A percentile compares a stretch with the other conserved stretches of the same genome.
phyloP scores from a whole-genome alignment of 805 yeast genomes.

The Metschnikowia chrysomelidarum region DNA sequence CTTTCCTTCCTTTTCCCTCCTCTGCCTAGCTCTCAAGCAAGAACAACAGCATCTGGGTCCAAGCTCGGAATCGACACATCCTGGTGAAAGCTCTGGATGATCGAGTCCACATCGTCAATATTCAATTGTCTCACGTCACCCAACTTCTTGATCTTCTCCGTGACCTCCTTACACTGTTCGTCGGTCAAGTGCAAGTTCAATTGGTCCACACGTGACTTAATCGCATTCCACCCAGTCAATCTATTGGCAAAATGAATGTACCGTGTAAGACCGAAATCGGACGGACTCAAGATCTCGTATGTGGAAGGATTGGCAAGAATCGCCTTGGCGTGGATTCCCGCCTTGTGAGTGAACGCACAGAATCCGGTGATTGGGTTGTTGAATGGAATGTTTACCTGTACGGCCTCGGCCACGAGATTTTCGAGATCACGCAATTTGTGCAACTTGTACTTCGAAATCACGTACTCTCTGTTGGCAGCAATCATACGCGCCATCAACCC shows the following conservation, averaged over 20 bases:
- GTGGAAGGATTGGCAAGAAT: slow-evolving; percentile 97
- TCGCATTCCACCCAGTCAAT: slow-evolving; percentile 98
- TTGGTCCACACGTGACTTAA: slow-evolving; percentile 97
- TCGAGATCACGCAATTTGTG: slow-evolving; percentile 96
- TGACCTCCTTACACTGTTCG: slow-evolving; percentile 92
- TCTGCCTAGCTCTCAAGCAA: too few species aligned
- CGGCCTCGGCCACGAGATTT: slow-evolving; percentile 94
- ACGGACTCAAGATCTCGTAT: slow-evolving; percentile 93
- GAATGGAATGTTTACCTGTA: slow-evolving; percentile 95
- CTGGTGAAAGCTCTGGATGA: slow-evolving; percentile 90
- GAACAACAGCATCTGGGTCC: slow-evolving; percentile 15
- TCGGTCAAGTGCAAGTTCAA: slow-evolving; percentile 86
- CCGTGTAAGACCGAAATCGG: slow-evolving; percentile 93
- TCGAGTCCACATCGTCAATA: slow-evolving; percentile 96
- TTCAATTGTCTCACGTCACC: slow-evolving; percentile 94
- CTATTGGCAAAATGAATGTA: slow-evolving; percentile 98
- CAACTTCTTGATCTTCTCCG: slow-evolving; percentile 85
- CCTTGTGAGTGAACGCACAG: slow-evolving; percentile 99
- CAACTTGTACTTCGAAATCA: slow-evolving; percentile 87
- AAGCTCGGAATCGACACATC: slow-evolving; percentile 56
- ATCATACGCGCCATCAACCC: slow-evolving; percentile 99
- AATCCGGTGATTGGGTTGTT: slow-evolving; percentile 98
- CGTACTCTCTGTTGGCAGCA: slow-evolving; percentile 96
- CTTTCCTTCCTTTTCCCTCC: too few species aligned
- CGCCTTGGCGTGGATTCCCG: slow-evolving; percentile 99